These are phyloP conservation scores for Mayamaea pseudoterrestris DNA, from an alignment of 108 stramenopile genomes.

Conservation along the genomic window DNA sequence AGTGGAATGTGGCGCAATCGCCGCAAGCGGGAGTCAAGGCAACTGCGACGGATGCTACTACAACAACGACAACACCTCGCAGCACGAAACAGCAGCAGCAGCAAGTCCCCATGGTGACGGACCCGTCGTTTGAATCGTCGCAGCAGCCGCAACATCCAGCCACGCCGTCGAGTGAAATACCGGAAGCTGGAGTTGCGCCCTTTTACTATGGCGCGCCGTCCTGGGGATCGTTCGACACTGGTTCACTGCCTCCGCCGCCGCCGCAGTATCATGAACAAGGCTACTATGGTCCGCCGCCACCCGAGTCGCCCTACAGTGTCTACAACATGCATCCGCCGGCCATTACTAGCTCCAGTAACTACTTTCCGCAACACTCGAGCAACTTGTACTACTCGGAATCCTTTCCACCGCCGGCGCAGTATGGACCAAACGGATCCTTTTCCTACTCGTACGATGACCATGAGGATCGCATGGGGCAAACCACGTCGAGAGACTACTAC, in stretches of 20 bases:
- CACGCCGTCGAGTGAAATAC: too few species aligned
- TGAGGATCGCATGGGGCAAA: neutral
- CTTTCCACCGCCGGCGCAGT: constrained; percentile 16
- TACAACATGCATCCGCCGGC: neutral
- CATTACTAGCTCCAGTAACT: too few species aligned
- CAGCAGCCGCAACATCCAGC: constrained; percentile 16
- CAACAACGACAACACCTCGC: constrained; percentile 1
- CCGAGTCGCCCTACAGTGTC: constrained; percentile 9
- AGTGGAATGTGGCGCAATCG: constrained; percentile 27
- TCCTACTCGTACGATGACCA: constrained; percentile 5
- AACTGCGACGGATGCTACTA: constrained; percentile 14
- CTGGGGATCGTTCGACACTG: constrained; percentile 40
- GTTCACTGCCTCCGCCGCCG: constrained; percentile 12
- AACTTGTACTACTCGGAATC: neutral
- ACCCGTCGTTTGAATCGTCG: constrained; percentile 43
- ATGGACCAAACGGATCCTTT: constrained; percentile 7
- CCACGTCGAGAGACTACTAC: neutral
- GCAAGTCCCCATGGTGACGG: constrained; percentile 28
- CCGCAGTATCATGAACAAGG: constrained; percentile 31
- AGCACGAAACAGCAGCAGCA: constrained; percentile 7
- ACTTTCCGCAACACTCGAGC: too few species aligned
- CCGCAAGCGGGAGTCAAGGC: constrained; percentile 13
- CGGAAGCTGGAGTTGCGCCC: too few species aligned
- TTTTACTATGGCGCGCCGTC: constrained; percentile 20
- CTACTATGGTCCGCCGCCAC: constrained; percentile 30